phyloP scores from a whole-genome alignment of 345 rosid genomes.

The Gossypium ekmanianum region DNA sequence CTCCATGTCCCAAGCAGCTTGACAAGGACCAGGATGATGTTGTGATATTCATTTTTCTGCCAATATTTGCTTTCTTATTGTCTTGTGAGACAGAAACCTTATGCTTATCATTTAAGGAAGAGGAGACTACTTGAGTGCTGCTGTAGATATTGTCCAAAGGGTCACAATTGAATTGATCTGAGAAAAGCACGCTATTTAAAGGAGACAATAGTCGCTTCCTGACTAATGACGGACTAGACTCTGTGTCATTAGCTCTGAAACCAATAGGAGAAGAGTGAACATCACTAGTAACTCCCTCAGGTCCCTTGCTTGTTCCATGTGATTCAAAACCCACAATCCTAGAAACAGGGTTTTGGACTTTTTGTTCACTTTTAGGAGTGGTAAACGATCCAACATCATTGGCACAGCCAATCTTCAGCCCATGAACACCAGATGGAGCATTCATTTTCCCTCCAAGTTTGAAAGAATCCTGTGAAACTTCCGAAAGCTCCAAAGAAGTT shows the following conservation, averaged over 20 bases:
- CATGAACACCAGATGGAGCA: conserved; percentile 42
- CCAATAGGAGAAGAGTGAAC: conserved; percentile 30
- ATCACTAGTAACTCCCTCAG: conserved; percentile 35
- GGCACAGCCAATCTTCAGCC: conserved; percentile 34
- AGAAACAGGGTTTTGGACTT: conserved; percentile 44
- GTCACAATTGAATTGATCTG: conserved; percentile 56
- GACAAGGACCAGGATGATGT: conserved; percentile 40
- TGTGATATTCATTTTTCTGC: conserved; percentile 31
- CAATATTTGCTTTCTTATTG: conserved; percentile 52
- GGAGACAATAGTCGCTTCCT: conserved; percentile 76
- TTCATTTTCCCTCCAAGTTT: conserved; percentile 29
- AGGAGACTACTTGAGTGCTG: conserved; percentile 36
- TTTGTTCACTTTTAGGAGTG: conserved; percentile 35
- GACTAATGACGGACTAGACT: conserved; percentile 52
- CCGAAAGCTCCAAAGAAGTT: conserved; percentile 45
- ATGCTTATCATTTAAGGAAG: conserved; percentile 26
- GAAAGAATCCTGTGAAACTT: conserved; percentile 38
- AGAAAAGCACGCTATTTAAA: conserved; percentile 48
- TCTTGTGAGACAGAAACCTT: conserved; percentile 43
- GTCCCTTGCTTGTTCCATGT: conserved; percentile 28
- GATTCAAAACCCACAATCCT: conserved; percentile 85
- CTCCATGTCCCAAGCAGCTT: conserved; percentile 42
- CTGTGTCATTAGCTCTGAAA: conserved; percentile 36
- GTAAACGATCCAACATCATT: conserved; percentile 34
- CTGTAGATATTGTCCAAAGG: conserved; percentile 50